Conservation (phyloP, 352 stramenopile genomes). For the Globisporangium polare region DNA sequence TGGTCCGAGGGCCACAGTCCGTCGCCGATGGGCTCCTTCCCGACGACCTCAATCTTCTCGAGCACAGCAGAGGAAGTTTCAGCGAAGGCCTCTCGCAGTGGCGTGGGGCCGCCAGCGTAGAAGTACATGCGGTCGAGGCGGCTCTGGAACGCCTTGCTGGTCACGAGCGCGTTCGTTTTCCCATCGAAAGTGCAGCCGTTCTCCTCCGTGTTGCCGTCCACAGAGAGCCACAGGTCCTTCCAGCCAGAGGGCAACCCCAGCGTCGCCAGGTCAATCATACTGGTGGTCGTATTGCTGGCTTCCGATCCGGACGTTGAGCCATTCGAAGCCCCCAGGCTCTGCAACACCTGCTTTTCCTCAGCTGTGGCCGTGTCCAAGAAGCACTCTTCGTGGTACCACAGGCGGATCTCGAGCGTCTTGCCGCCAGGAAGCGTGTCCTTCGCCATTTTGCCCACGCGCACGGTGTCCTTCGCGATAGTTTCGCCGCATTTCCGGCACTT, state of each 20-base stretch:
- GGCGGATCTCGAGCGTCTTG: conserved; percentile 37
- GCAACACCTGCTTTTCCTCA: conserved; percentile 41
- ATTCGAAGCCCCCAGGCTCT: conserved; percentile 1
- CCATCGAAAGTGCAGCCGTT: conserved; percentile 79
- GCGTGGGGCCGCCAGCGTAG: conserved; percentile 22
- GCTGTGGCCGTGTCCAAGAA: conserved; percentile 33
- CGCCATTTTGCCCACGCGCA: conserved; percentile 50
- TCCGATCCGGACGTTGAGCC: too few relatives aligned
- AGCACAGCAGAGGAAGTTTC: conserved; percentile 22
- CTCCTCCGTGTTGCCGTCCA: conserved; percentile 63
- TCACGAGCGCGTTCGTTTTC: conserved; percentile 50
- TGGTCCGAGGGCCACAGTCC: conserved; percentile 72
- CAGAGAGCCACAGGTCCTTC: conserved; percentile 68
- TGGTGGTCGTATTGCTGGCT: background rate
- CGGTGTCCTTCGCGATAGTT: conserved; percentile 35
- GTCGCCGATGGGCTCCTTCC: conserved; percentile 62
- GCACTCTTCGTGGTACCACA: conserved; percentile 61
- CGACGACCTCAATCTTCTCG: conserved; percentile 52
- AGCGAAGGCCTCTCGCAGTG: conserved; percentile 5
- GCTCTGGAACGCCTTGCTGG: conserved; percentile 57
- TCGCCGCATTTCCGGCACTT: conserved; percentile 52
- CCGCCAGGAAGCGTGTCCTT: conserved; percentile 46
- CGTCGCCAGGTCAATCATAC: conserved; percentile 29
- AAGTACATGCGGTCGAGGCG: conserved; percentile 78
- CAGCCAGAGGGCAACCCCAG: conserved; percentile 49